phyloP scores from a whole-genome alignment of 1,284 basidiomycete species.

The Trametes sp. region DNA sequence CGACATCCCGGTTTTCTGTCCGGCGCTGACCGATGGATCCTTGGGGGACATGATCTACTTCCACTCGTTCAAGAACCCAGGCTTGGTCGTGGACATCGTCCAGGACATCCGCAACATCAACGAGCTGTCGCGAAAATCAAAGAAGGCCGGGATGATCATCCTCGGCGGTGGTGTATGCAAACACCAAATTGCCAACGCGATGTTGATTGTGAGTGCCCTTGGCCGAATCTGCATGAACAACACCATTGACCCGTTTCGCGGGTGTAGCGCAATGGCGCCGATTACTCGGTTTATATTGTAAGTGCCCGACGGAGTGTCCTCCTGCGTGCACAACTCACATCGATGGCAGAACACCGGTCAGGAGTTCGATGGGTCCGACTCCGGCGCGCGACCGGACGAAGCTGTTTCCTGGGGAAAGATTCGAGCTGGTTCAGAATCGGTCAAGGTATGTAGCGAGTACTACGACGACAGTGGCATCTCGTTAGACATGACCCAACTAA shows the following conservation, averaged over 20 bases:
- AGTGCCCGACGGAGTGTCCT: not conserved
- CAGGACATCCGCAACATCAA: constrained; percentile 93
- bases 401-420: constrained; percentile 99
- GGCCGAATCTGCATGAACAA: not conserved
- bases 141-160: constrained; percentile 98
- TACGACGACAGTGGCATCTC: no score
- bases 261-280: constrained; percentile 92
- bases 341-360: constrained; percentile 89
- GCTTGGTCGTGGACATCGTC: constrained; percentile 93
- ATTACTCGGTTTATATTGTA: constrained; percentile 96
- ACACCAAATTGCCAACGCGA: constrained; percentile 99
- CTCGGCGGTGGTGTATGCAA: constrained; percentile 99
- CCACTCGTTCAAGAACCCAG: constrained; percentile 93
- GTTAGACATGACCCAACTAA: no score
- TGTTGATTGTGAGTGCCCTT: constrained; percentile 84
- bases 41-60: constrained; percentile 99
- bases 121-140: constrained; percentile 87
- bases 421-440: constrained; percentile 86
- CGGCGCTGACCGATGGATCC: constrained; percentile 97
- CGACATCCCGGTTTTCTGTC: constrained; percentile 98
- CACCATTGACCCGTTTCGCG: constrained; percentile 16
- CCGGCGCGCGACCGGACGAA: constrained; percentile 96
- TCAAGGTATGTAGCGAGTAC: constrained; percentile 70
- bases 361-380: constrained; percentile 99
- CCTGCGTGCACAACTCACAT: not conserved